Base-by-base conservation (phyloP, 208 protist species). In the Trypanosoma caninum region DNA sequence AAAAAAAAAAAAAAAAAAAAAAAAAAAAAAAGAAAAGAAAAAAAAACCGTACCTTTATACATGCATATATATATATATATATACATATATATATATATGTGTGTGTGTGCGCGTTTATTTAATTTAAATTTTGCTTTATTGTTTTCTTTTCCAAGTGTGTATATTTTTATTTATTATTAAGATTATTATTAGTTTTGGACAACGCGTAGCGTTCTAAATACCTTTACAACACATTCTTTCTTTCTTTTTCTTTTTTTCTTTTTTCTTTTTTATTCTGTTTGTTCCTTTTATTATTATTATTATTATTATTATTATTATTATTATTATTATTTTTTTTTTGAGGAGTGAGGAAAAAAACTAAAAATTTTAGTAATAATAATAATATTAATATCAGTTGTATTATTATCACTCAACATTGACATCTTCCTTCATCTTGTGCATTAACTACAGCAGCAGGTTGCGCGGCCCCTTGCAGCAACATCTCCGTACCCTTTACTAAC, bases 11-110 rank as follows among this genome's bases (percentile, higher is more conserved):
- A 58, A 20, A 44, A 41, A 41, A 58, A 28, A 41, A 58, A n/a
- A n/a, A n/a, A n/a, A n/a, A n/a, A n/a, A 56, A 41, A 27, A 30
- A 58, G 9, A 44, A 41, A 41, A 58, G 16, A 41, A 58, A 58
- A 44, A 2, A 44, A 3, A n/a, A 11, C 20, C 38, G 38, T n/a
- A 41, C 25, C 5, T 13, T 34, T 44, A 13, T 44, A 13, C 46
- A 51, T 51, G n/a, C 25, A 31, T 30, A 25, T 51, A 31, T 31
- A 16, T 31, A 51, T 51, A 28, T 14, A 51, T 14, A 4, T 14
- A 25, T 33, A 28, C 4, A 22, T 44, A 20, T 5, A 31, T 16
- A 9, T 16, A 31, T 25, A n/a, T 44, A 13, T 13, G 16, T 44
- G 40, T 2, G 10, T 44, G 40, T 18, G 2, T 3, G 16, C 22